Conservation (phyloP, 2,329 filamentous ascomycete genomes). For the Diaporthe amygdali region DNA sequence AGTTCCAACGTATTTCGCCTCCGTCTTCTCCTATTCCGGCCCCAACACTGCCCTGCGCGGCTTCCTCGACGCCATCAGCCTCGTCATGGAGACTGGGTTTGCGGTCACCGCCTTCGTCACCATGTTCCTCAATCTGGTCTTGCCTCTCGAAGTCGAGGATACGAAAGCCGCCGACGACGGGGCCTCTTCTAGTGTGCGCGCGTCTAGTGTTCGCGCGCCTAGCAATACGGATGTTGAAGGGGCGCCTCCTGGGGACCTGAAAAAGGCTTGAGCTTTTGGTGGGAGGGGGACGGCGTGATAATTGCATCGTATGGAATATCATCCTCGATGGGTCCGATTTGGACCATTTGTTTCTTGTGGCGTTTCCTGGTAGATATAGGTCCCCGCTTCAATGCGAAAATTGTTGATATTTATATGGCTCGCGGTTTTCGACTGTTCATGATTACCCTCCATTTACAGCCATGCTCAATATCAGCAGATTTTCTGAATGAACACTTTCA, state of each 20-base stretch:
- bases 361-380: constrained; percentile 3
- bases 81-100: constrained; percentile 78
- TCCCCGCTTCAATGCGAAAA: constrained; percentile 2
- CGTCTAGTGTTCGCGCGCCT: background rate
- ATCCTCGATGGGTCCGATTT: background rate
- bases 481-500: too few relatives aligned
- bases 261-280: background rate
- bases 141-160: constrained; percentile 80
- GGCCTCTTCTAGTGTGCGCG: background rate
- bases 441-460: too few relatives aligned
- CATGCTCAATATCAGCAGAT: background rate
- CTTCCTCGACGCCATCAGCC: constrained; percentile 75
- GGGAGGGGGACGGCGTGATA: background rate
- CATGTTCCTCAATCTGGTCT: constrained; percentile 73
- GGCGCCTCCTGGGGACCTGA: background rate
- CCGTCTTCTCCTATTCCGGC: constrained; percentile 76
- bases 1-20: constrained; percentile 69
- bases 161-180: constrained; percentile 46
- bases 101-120: constrained; percentile 76
- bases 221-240: background rate
- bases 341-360: background rate
- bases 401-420: background rate
- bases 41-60: constrained; percentile 71
- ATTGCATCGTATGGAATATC: background rate
- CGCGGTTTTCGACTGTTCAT: background rate